phyloP scores from a whole-genome alignment of 2,329 filamentous ascomycete species.

The Xylariaceae sp. region DNA sequence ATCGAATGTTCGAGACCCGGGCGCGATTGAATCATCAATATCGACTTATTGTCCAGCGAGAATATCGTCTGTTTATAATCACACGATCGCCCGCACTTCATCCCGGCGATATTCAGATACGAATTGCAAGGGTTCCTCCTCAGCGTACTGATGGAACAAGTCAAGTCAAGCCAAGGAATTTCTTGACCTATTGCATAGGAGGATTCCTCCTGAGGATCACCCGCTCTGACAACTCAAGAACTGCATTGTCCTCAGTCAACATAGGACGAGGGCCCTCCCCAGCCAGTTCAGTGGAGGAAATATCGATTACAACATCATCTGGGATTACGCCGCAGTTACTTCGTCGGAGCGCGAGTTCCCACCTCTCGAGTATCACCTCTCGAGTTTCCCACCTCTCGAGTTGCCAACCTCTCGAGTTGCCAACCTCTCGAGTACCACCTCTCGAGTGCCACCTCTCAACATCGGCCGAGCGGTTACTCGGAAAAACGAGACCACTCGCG shows the following conservation, averaged over 20 bases:
- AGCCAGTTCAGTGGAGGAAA: slow-evolving; percentile 81
- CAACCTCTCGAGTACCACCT: too few relatives aligned
- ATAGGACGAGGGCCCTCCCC: slow-evolving; percentile 72
- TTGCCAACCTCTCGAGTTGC: too few relatives aligned
- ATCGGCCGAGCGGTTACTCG: slow-evolving; percentile 64
- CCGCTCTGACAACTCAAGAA: slow-evolving; percentile 67
- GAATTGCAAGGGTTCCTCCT: slow-evolving; percentile 63
- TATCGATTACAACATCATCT: slow-evolving; percentile 81
- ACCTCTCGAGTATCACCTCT: slow-evolving; percentile 77
- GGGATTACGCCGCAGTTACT: slow-evolving; percentile 59
- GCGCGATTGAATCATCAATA: too few relatives aligned
- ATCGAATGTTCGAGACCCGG: too few relatives aligned
- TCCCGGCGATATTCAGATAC: slow-evolving; percentile 77
- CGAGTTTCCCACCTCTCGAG: too few relatives aligned
- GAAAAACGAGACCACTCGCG: too few relatives aligned
- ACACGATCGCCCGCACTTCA: slow-evolving; percentile 82
- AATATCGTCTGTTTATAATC: slow-evolving; percentile 60
- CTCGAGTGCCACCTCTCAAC: slow-evolving; percentile 55
- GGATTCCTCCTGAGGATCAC: slow-evolving; percentile 58
- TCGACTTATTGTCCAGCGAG: too few relatives aligned
- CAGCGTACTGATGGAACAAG: too few relatives aligned
- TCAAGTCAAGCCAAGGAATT: too few relatives aligned
- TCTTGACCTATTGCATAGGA: too few relatives aligned
- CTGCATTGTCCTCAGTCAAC: slow-evolving; percentile 76
- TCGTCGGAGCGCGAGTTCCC: slow-evolving; percentile 39